Evolutionary conservation across 495 filamentous ascomycete genomes (phyloP), one percentile per base, ranked within the genome.

Genomic region (Xylaria telfairii): DNA sequence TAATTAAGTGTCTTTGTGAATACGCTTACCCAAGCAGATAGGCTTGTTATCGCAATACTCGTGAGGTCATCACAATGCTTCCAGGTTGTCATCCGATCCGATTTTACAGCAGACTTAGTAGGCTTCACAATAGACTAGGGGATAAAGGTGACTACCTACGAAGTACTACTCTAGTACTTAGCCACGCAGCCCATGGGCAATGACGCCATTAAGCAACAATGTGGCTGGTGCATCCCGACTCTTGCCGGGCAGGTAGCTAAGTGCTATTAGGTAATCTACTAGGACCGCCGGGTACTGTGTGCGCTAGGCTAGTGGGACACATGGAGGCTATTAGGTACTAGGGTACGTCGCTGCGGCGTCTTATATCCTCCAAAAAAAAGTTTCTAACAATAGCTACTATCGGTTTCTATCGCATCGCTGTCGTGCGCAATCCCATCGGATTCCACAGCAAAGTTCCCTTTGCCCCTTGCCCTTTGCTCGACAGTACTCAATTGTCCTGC

Each of bases 371-470:
- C n/a, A 28, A 54, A 54, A 67, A 62, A 64, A 41, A 75, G 71
- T 71, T 75, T 60, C 65, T 44, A 75, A 46, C 68, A 51, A 62
- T 65, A 41, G 34, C 37, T 34, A 53, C 64, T 21, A 53, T 32
- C 9, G 34, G 21, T 41, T 54, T 66, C 47, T 32, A 66, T 53
- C 47, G 54, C 34, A 67, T 74, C 47, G 44, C 41, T 46, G 44
- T 60, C 53, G 68, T 65, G 24, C 62, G 51, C 69, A 67, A 32
- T 69, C 56, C 39, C 12, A 65, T 67, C 69, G 53, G 57, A 42
- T 19, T 32, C 5, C 19, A 54, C 8, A 42, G 37, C 37, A 24
- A 28, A 34, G 7, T n/a, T 15, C 67, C 26, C 56, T 28, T 44
- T 30, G 15, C 24, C 59, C 24, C 5, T n/a, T n/a, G n/a, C 67